These are phyloP conservation scores for Jaltomata sinuosa DNA, from an alignment of 257 asterid species.

Conservation along the genomic window DNA sequence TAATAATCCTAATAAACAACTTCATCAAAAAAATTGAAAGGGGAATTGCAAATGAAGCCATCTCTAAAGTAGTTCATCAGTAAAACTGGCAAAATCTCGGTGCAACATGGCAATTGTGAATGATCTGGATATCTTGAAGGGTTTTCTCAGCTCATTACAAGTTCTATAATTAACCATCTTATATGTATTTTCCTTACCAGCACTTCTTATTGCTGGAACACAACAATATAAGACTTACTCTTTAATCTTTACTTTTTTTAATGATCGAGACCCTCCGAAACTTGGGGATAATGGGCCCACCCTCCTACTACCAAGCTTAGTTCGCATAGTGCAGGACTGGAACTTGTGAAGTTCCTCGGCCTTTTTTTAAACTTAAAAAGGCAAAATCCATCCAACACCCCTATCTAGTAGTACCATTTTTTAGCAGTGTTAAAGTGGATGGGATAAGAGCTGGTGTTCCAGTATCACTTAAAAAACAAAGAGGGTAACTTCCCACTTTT, in stretches of 20 bases:
- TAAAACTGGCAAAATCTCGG: not conserved
- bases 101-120: not conserved
- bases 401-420: not conserved
- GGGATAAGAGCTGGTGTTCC: not conserved
- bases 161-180: not conserved
- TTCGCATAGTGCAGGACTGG: not conserved
- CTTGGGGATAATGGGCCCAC: not conserved
- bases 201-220: not conserved
- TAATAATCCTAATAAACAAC: not conserved
- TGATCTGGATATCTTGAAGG: not conserved
- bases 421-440: not conserved
- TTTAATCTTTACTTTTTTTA: not conserved
- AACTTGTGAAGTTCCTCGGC: not conserved
- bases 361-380: not conserved
- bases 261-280: not conserved
- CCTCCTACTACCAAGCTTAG: not conserved
- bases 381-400: not conserved
- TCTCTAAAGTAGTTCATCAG: not conserved
- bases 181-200: not conserved
- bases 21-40: not conserved
- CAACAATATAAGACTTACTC: not conserved
- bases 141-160: not conserved
- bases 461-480: not conserved
- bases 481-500: not conserved
- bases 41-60: not conserved